phyloP scores from a whole-genome alignment of 176 grass and related monocot genomes.

The Saccharum officinarum region DNA sequence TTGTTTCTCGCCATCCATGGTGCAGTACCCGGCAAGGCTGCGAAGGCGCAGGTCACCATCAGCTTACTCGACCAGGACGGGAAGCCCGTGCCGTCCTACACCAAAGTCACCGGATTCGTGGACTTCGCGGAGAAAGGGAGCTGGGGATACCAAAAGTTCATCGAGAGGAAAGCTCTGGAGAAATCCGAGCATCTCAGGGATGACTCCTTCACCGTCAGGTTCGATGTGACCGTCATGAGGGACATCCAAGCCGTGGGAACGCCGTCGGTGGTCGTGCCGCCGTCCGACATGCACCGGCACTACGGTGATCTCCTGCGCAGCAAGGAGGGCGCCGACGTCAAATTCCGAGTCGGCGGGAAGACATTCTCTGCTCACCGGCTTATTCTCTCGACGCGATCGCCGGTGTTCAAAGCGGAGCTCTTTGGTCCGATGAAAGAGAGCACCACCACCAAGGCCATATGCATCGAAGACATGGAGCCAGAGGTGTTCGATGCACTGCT shows the following conservation, averaged over 20 bases:
- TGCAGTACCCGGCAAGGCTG: neutral
- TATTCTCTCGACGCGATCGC: no score
- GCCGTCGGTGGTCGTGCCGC: slow-evolving; percentile 7
- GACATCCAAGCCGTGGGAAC: neutral
- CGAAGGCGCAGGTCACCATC: neutral
- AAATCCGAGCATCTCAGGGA: slow-evolving; percentile 24
- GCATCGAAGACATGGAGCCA: no score
- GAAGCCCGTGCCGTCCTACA: neutral
- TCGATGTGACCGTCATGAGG: slow-evolving; percentile 11
- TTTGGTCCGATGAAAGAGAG: no score
- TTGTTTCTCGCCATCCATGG: slow-evolving; percentile 12
- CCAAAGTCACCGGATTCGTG: neutral
- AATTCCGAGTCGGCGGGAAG: no score
- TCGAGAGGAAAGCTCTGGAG: slow-evolving; percentile 18
- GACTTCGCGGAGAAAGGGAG: neutral
- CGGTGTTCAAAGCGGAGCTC: no score
- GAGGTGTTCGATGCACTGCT: no score
- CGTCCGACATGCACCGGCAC: slow-evolving; percentile 34
- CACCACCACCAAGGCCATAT: no score
- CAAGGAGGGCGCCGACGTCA: no score
- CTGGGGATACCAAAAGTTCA: slow-evolving; percentile 2
- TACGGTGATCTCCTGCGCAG: neutral
- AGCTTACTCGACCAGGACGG: neutral
- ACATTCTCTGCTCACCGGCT: no score
- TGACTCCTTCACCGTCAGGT: slow-evolving; percentile 18